Conservation (phyloP, 1,284 basidiomycete genomes). For the Marasmius oreades region DNA sequence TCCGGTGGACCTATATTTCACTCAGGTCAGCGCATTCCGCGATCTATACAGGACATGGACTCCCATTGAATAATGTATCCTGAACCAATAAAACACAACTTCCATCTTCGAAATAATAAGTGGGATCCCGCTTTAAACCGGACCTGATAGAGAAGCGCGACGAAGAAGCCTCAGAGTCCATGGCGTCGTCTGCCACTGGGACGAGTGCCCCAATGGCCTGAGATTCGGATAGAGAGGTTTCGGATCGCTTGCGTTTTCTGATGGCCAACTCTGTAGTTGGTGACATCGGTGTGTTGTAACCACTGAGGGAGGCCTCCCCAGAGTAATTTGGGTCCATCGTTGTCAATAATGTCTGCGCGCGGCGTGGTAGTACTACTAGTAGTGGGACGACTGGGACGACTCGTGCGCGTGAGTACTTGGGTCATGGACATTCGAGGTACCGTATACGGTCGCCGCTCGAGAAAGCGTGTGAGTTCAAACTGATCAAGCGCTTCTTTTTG, state of each 20-base stretch:
- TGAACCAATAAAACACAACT: constrained; percentile 57
- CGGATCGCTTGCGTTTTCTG: background rate
- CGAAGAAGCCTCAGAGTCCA: background rate
- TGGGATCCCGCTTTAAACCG: constrained; percentile 24
- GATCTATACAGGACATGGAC: constrained; percentile 17
- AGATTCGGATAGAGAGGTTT: background rate
- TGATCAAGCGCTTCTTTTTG: background rate
- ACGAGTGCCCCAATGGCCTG: background rate
- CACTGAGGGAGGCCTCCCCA: background rate
- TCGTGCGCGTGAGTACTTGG: too few relatives aligned
- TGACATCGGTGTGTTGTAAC: background rate
- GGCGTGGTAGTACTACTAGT: too few relatives aligned
- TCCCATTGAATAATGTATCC: constrained; percentile 63
- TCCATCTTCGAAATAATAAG: constrained; percentile 52
- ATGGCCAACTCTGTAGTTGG: background rate
- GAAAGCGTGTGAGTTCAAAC: too few relatives aligned
- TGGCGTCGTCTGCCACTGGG: background rate
- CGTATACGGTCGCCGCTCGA: too few relatives aligned
- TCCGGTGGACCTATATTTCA: constrained; percentile 53
- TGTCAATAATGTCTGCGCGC: background rate
- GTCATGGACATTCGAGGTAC: too few relatives aligned
- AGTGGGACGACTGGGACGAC: too few relatives aligned
- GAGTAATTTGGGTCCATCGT: background rate
- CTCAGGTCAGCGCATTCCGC: background rate
- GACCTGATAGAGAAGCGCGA: background rate